phyloP scores from a whole-genome alignment of 352 stramenopile genomes.

The Pythium coloratum region DNA sequence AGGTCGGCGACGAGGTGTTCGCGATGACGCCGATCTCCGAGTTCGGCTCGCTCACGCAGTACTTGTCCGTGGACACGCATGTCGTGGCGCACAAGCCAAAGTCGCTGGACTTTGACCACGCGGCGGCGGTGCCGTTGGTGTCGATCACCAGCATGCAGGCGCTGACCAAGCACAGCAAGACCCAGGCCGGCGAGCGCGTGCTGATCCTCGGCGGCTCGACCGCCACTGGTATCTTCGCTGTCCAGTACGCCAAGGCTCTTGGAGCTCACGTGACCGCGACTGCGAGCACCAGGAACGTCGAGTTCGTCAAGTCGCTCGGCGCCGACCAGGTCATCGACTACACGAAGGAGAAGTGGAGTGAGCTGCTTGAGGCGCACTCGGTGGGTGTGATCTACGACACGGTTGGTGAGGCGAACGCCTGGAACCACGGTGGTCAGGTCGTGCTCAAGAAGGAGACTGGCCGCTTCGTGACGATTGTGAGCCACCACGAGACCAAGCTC shows the following conservation, averaged over 20 bases:
- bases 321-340: constrained; percentile 47
- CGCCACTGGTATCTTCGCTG: constrained; percentile 37
- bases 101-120: constrained; percentile 43
- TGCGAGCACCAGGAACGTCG: constrained; percentile 32
- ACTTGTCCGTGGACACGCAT: constrained; percentile 34
- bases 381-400: neutral
- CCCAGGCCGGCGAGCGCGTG: constrained; percentile 39
- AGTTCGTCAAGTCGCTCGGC: constrained; percentile 34
- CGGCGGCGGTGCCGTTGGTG: constrained; percentile 36
- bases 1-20: constrained; percentile 22
- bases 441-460: constrained; percentile 38
- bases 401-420: constrained; percentile 23
- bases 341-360: constrained; percentile 25
- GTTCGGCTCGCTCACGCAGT: constrained; percentile 42
- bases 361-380: neutral
- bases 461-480: constrained; percentile 41
- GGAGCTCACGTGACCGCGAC: constrained; percentile 23
- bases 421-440: constrained; percentile 37
- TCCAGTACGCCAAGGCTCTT: constrained; percentile 44
- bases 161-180: constrained; percentile 32
- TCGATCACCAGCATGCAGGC: constrained; percentile 43
- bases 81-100: constrained; percentile 45
- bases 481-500: constrained; percentile 44
- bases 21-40: constrained; percentile 22
- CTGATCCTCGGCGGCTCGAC: constrained; percentile 47